A percentile compares a stretch with the other conserved stretches of the same genome.
These are phyloP conservation scores for Trichocladium uniseriatum DNA, from an alignment of 495 filamentous ascomycete genomes.

Conservation along the genomic window DNA sequence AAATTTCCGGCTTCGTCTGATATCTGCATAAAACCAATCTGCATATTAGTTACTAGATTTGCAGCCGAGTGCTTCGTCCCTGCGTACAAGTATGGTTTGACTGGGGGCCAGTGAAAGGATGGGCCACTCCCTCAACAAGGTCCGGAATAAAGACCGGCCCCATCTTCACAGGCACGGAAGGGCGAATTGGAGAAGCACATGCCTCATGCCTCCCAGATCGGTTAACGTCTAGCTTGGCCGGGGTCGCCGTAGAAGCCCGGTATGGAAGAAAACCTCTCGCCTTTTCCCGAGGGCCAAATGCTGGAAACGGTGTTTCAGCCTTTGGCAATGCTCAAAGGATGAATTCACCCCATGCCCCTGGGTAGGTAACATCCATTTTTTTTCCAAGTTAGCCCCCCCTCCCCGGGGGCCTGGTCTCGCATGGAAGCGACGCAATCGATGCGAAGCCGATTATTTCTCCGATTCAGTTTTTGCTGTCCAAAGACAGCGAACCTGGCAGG, in stretches of 20 bases:
- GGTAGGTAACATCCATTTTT: conserved; percentile 24
- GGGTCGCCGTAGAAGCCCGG: conserved; percentile 18
- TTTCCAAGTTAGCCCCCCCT: conserved; percentile 29
- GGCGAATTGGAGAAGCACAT: conserved; percentile 6
- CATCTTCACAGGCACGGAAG: conserved; percentile 4
- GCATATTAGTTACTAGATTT: too few species aligned
- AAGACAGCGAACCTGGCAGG: background rate
- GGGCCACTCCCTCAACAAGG: background rate
- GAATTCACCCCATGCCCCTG: conserved; percentile 27
- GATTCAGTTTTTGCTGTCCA: background rate
- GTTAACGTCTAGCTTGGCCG: conserved; percentile 24
- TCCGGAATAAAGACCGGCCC: too few species aligned
- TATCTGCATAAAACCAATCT: too few species aligned
- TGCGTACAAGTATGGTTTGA: too few species aligned
- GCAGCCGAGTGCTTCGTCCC: too few species aligned
- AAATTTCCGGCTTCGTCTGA: too few species aligned
- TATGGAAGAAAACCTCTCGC: conserved; percentile 22
- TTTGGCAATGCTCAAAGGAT: conserved; percentile 33
- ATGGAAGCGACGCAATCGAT: conserved; percentile 5
- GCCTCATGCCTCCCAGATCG: conserved; percentile 19
- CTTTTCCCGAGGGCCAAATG: conserved; percentile 26
- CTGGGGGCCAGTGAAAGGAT: background rate
- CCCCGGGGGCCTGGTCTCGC: conserved; percentile 9
- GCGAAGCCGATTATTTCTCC: conserved; percentile 8
- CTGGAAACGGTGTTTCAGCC: conserved; percentile 32